These are phyloP conservation scores for Hyaloscypha bicolor DNA, from an alignment of 495 filamentous ascomycete genomes.

Conservation along the genomic window DNA sequence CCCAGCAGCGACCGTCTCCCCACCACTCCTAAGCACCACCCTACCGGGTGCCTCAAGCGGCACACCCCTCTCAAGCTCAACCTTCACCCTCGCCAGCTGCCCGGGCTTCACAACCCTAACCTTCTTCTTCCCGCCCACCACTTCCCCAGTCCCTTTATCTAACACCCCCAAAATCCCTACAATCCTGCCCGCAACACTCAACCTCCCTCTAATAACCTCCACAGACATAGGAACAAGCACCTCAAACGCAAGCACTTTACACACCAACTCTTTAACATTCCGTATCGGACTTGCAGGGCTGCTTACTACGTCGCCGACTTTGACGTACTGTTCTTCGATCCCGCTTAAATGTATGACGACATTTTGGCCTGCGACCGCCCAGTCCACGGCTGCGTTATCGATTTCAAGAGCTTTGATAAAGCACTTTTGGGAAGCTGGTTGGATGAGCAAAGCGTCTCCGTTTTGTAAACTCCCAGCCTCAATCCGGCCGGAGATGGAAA, in stretches of 20 bases:
- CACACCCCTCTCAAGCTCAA: slow-evolving; percentile 74
- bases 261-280: slow-evolving; percentile 68
- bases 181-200: slow-evolving; percentile 79
- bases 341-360: slow-evolving; percentile 80
- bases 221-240: slow-evolving; percentile 84
- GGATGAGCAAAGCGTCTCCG: slow-evolving; percentile 76
- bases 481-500: slow-evolving; percentile 84
- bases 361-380: slow-evolving; percentile 96
- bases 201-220: slow-evolving; percentile 82
- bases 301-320: slow-evolving; percentile 83
- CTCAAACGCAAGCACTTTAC: slow-evolving; percentile 88
- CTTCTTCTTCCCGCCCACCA: slow-evolving; percentile 65
- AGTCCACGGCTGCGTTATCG: slow-evolving; percentile 69
- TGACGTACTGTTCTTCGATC: slow-evolving; percentile 81
- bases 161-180: slow-evolving; percentile 67
- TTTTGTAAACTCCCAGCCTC: slow-evolving; percentile 81
- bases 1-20: slow-evolving; percentile 84
- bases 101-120: slow-evolving; percentile 79
- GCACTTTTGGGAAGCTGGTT: slow-evolving; percentile 80
- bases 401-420: slow-evolving; percentile 77
- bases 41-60: slow-evolving; percentile 77
- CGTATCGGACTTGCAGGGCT: slow-evolving; percentile 64
- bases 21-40: slow-evolving; percentile 78
- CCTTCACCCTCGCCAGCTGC: slow-evolving; percentile 63
- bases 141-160: slow-evolving; percentile 68